Conservation (phyloP, 129 eudicot species). For the Tanacetum coccineum region DNA sequence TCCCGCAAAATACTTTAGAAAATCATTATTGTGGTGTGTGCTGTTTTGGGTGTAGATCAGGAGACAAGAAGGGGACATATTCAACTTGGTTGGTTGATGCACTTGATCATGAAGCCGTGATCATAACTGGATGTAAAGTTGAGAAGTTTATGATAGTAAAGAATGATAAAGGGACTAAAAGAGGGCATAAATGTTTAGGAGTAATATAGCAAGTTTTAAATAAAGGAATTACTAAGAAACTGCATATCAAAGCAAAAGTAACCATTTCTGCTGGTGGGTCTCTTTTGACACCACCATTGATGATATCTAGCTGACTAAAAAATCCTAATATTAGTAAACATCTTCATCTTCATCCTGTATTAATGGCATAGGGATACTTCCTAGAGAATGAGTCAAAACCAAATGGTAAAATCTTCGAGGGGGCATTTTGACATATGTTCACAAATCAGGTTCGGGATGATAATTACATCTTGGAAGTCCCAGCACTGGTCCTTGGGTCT, state of each 20-base stretch:
- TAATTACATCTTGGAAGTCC: constrained; percentile 55
- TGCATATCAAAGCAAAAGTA: constrained; percentile 65
- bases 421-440: constrained; percentile 66
- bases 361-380: constrained; percentile 95
- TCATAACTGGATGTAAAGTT: constrained; percentile 77
- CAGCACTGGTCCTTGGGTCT: constrained; percentile 60
- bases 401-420: constrained; percentile 56
- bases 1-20: constrained; percentile 66
- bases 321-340: constrained; percentile 67
- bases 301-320: constrained; percentile 71
- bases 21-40: constrained; percentile 82
- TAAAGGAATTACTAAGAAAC: constrained; percentile 33
- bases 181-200: constrained; percentile 59
- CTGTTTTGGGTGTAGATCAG: constrained; percentile 66
- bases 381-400: constrained; percentile 45
- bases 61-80: constrained; percentile 81
- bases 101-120: constrained; percentile 65
- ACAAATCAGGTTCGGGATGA: constrained; percentile 34
- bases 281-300: constrained; percentile 68
- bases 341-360: constrained; percentile 78
- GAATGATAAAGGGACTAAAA: constrained; percentile 26
- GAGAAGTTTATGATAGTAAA: constrained; percentile 42
- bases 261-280: constrained; percentile 85
- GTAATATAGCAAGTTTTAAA: constrained; percentile 43
- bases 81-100: constrained; percentile 95